These are phyloP conservation scores for Xerocomus brunneocitrinus DNA, from an alignment of 768 basidiomycete genomes.

Conservation along the genomic window DNA sequence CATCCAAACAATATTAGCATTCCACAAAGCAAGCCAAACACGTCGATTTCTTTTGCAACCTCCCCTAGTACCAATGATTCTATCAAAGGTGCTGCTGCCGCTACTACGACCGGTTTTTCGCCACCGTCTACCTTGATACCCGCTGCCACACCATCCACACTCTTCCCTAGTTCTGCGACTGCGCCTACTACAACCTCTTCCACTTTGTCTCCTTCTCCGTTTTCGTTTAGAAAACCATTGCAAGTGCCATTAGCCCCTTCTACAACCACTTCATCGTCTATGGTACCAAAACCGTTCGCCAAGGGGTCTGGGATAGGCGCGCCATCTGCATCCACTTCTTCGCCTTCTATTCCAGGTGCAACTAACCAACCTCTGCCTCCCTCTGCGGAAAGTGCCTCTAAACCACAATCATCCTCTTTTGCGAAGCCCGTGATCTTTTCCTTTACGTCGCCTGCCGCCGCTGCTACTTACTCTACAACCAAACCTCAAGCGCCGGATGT, in stretches of 20 bases:
- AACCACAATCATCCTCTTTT: conserved; percentile 10
- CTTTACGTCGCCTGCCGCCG: conserved; percentile 20
- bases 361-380: conserved; percentile 10
- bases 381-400: conserved; percentile 8
- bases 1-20: conserved; percentile 1
- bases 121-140: conserved; percentile 25
- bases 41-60: conserved; percentile 12
- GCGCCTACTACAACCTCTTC: conserved; percentile 12
- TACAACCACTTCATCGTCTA: conserved; percentile 2
- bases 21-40: conserved; percentile 13
- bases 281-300: conserved; percentile 29
- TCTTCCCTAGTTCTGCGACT: conserved; percentile 6
- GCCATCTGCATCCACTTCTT: conserved; percentile 4
- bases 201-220: conserved; percentile 5
- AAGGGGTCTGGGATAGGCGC: conserved; percentile 21
- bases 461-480: background rate
- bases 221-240: conserved; percentile 16
- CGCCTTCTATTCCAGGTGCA: conserved; percentile 2
- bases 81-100: conserved; percentile 1
- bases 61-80: conserved; percentile 6
- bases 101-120: conserved; percentile 20
- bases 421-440: conserved; percentile 19
- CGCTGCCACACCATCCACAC: conserved; percentile 13
- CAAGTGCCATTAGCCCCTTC: conserved; percentile 8
- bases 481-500: conserved; percentile 16